Percentiles rank a stretch among this genome's conserved stretches.
These are phyloP conservation scores for Rossbeevera mucosa DNA, from an alignment of 768 basidiomycete species.

Conservation along the genomic window DNA sequence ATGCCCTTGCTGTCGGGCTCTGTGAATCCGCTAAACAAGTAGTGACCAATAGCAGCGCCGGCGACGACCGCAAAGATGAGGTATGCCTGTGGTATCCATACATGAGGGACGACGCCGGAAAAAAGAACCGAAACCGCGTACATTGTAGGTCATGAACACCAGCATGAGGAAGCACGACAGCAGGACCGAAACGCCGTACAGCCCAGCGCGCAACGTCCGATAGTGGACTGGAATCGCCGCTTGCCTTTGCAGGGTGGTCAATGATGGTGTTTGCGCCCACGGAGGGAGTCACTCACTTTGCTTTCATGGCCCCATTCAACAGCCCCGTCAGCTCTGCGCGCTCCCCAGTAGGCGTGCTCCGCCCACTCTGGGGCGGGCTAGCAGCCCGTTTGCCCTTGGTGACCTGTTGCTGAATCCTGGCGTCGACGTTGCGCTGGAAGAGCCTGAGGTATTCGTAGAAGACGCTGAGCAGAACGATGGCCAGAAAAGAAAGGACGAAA, in stretches of 20 bases:
- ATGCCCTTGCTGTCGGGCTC: slow-evolving; percentile 67
- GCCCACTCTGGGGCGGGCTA: slow-evolving; percentile 32
- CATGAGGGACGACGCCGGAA: not conserved
- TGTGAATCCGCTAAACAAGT: slow-evolving; percentile 62
- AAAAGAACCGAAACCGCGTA: slow-evolving; percentile 33
- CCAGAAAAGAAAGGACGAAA: slow-evolving; percentile 63
- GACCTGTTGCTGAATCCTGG: slow-evolving; percentile 48
- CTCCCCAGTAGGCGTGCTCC: slow-evolving; percentile 34
- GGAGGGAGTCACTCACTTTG: slow-evolving; percentile 36
- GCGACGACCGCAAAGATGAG: slow-evolving; percentile 77
- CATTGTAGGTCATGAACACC: slow-evolving; percentile 96
- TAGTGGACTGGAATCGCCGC: slow-evolving; percentile 20
- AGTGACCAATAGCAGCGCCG: slow-evolving; percentile 83
- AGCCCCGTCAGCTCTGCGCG: slow-evolving; percentile 51
- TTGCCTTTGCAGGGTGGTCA: not conserved
- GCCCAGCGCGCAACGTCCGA: slow-evolving; percentile 54
- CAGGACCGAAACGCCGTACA: slow-evolving; percentile 76
- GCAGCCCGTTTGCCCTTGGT: slow-evolving; percentile 47
- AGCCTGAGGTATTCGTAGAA: slow-evolving; percentile 76
- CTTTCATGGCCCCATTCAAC: slow-evolving; percentile 41
- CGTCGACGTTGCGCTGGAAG: slow-evolving; percentile 56
- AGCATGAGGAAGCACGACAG: slow-evolving; percentile 91
- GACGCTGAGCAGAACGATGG: slow-evolving; percentile 63
- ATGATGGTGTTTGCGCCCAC: too few species aligned
- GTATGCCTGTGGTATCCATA: slow-evolving; percentile 56